These are phyloP conservation scores for Solanum etuberosum DNA, from an alignment of 257 asterid species.

Conservation along the genomic window DNA sequence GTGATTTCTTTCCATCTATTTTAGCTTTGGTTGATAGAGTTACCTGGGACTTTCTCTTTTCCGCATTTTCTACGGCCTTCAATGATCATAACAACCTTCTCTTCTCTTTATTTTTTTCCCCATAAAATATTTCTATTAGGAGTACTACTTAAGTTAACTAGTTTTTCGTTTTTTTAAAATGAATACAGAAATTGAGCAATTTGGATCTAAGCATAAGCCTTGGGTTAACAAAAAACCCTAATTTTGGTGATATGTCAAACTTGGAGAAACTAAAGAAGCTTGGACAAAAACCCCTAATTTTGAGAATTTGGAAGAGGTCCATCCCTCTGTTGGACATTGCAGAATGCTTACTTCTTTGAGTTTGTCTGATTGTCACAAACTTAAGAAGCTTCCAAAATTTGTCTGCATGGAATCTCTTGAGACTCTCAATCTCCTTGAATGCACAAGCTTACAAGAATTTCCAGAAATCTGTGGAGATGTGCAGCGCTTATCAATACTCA, in stretches of 20 bases:
- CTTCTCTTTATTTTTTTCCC: no score
- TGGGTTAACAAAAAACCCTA: neutral
- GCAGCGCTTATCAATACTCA: neutral
- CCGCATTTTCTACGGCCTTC: rapidly evolving
- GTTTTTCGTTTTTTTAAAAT: no score
- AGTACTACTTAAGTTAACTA: no score
- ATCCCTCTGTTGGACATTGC: neutral
- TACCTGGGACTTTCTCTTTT: no score
- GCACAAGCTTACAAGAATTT: neutral
- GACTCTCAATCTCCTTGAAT: rapidly evolving
- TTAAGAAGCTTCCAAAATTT: neutral
- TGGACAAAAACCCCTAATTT: no score
- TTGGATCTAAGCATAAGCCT: neutral
- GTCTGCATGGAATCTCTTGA: neutral
- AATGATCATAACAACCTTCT: no score
- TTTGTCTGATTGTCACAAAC: neutral
- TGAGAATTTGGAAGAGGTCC: neutral
- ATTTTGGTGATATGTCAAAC: neutral
- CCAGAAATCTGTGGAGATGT: neutral
- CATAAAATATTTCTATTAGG: no score
- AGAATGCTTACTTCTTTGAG: neutral
- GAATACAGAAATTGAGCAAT: neutral
- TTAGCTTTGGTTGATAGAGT: no score
- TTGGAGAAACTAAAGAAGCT: neutral
- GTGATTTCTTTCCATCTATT: no score